Conservation (phyloP, 345 rosid genomes). For the Aquilaria sinensis region DNA sequence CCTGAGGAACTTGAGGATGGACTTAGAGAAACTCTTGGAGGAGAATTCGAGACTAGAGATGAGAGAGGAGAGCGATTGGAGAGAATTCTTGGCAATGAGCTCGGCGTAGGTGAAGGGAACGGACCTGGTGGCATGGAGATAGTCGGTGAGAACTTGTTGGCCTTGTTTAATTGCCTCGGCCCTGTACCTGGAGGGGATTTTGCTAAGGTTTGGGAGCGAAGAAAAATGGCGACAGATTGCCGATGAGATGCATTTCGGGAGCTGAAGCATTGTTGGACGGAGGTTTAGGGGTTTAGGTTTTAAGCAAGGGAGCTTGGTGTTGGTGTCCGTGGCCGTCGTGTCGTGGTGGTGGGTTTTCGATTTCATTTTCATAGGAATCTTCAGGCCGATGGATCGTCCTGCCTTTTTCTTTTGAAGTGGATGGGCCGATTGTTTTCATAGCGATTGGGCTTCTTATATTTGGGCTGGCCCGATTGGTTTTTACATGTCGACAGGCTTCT, state of each 20-base stretch:
- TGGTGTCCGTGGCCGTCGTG: conserved; percentile 7
- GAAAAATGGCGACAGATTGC: conserved; percentile 14
- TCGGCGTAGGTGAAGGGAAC: conserved; percentile 56
- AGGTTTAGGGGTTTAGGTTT: conserved; percentile 12
- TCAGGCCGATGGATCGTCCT: too few relatives aligned
- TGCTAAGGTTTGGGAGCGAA: conserved; percentile 15
- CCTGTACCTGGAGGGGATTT: conserved; percentile 32
- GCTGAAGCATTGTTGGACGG: conserved; percentile 5
- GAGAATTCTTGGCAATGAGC: conserved; percentile 43
- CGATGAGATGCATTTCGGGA: conserved; percentile 6
- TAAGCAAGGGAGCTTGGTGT: background rate
- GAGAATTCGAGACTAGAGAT: conserved; percentile 35
- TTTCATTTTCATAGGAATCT: too few relatives aligned
- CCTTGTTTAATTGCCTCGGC: conserved; percentile 42
- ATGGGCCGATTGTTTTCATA: too few relatives aligned
- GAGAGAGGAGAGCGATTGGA: conserved; percentile 38
- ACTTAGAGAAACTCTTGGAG: conserved; percentile 25
- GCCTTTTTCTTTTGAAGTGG: too few relatives aligned
- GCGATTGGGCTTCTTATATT: too few relatives aligned
- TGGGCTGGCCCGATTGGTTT: too few relatives aligned
- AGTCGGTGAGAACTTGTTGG: conserved; percentile 50
- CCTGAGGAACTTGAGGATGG: conserved; percentile 41
- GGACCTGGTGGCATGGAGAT: conserved; percentile 43
- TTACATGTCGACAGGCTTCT: too few relatives aligned
- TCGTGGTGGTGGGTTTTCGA: background rate